These are phyloP conservation scores for Mycena olivaceomarginata DNA, from an alignment of 768 basidiomycete species.

Conservation along the genomic window DNA sequence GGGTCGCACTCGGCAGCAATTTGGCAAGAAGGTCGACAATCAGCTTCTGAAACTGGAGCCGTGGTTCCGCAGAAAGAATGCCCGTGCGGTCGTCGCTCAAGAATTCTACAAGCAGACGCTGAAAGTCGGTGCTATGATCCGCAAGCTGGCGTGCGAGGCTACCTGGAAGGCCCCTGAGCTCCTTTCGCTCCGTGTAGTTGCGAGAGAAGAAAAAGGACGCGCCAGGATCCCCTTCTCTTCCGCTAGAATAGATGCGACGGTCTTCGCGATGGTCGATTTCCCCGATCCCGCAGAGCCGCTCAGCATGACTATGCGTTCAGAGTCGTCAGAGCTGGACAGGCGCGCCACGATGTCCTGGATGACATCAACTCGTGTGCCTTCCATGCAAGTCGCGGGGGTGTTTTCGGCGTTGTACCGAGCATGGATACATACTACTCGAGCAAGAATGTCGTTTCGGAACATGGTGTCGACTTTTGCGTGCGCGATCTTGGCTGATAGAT, in stretches of 20 bases:
- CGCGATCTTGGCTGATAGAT: too few species aligned
- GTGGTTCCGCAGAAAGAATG: constrained; percentile 2
- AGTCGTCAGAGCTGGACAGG: background rate
- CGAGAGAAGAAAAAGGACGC: constrained; percentile 33
- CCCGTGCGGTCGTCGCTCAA: background rate
- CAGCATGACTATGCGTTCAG: constrained; percentile 9
- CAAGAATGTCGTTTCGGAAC: background rate
- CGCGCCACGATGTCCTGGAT: background rate
- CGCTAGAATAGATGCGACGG: constrained; percentile 4
- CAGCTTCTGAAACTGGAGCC: constrained; percentile 15
- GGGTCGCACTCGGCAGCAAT: background rate
- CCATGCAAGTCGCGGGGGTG: constrained; percentile 11
- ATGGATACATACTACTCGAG: background rate
- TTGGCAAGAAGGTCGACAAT: background rate
- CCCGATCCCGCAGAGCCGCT: constrained; percentile 11
- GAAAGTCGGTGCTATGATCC: background rate
- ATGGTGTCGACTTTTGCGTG: too few species aligned
- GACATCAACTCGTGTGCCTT: constrained; percentile 21
- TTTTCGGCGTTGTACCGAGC: constrained; percentile 25
- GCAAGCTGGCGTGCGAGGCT: background rate
- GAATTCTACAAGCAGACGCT: background rate
- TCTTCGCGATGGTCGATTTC: constrained; percentile 10
- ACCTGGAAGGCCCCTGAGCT: background rate
- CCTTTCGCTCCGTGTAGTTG: constrained; percentile 7
- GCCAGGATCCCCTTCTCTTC: background rate